Evolutionary conservation across 2,329 filamentous ascomycete species (phyloP).

Genomic region (Diaporthe ilicicola): DNA sequence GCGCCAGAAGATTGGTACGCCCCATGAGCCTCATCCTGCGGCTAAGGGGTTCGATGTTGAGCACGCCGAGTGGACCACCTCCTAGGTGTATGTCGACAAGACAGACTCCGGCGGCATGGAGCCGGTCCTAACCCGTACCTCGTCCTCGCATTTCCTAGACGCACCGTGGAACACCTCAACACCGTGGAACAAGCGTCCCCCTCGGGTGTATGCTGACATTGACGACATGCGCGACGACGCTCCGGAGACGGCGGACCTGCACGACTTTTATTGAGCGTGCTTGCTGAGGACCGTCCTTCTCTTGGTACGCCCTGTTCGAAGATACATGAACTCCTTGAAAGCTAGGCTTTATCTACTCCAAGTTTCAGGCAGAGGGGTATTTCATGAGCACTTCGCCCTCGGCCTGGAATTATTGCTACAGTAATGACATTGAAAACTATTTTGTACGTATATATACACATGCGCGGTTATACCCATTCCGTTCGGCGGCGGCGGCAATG

Average conservation of each 20-base stretch:
- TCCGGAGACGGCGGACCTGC: background rate
- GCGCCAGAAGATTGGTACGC: no score
- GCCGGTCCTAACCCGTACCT: background rate
- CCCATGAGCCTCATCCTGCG: background rate
- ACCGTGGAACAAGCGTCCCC: no score
- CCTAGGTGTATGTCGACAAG: background rate
- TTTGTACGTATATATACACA: background rate
- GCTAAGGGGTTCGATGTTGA: background rate
- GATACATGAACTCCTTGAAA: no score
- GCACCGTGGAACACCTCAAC: background rate
- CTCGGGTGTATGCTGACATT: background rate
- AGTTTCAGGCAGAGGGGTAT: no score
- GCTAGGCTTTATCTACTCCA: no score
- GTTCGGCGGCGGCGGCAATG: background rate
- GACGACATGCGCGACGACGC: background rate
- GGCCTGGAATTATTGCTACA: background rate
- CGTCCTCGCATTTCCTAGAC: background rate
- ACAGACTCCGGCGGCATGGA: no score
- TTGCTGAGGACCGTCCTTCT: no score
- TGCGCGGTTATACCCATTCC: background rate
- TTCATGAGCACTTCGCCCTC: background rate
- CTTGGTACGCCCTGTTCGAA: no score
- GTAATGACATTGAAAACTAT: background rate
- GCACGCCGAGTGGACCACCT: background rate
- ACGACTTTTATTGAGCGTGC: background rate